A percentile compares a stretch with the other conserved stretches of the same genome.
Evolutionary conservation across 1,284 basidiomycete genomes (phyloP).

Genomic region (Boletus sp.): DNA sequence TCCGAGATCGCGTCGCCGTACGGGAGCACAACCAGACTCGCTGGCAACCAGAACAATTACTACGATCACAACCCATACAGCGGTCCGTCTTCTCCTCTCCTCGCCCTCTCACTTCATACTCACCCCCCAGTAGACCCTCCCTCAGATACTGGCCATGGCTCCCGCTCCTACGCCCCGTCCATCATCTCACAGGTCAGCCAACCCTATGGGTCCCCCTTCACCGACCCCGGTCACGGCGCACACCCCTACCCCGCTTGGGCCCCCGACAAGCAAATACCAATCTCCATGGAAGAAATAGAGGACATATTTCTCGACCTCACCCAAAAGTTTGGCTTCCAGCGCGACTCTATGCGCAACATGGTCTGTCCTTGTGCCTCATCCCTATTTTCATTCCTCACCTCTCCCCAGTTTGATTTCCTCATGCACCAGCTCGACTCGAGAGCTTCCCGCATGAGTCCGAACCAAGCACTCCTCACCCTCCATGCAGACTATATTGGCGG

Average conservation of each 20-base stretch:
- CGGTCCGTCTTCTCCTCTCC: conserved; percentile 10
- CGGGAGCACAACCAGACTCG: conserved; percentile 33
- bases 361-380: conserved; percentile 39
- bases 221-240: conserved; percentile 52
- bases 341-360: conserved; percentile 90
- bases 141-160: conserved; percentile 43
- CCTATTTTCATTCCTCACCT: conserved; percentile 1
- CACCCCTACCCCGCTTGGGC: conserved; percentile 96
- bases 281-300: conserved; percentile 98
- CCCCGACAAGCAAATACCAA: conserved; percentile 88
- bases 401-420: conserved; percentile 84
- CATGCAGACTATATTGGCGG: conserved; percentile 99
- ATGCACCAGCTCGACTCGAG: conserved; percentile 98
- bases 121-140: conserved; percentile 35
- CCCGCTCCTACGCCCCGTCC: conserved; percentile 48
- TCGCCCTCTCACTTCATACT: conserved; percentile 22
- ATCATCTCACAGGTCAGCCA: conserved; percentile 56
- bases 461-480: conserved; percentile 91
- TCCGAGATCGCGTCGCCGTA: conserved; percentile 31
- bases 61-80: conserved; percentile 26
- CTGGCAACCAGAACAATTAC: conserved; percentile 23
- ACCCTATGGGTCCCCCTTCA: conserved; percentile 53
- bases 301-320: conserved; percentile 98
- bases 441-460: conserved; percentile 97
- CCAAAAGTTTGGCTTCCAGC: conserved; percentile 99